These are phyloP conservation scores for Trichosporon ovoides DNA, from an alignment of 1,284 basidiomycete genomes.

Conservation along the genomic window DNA sequence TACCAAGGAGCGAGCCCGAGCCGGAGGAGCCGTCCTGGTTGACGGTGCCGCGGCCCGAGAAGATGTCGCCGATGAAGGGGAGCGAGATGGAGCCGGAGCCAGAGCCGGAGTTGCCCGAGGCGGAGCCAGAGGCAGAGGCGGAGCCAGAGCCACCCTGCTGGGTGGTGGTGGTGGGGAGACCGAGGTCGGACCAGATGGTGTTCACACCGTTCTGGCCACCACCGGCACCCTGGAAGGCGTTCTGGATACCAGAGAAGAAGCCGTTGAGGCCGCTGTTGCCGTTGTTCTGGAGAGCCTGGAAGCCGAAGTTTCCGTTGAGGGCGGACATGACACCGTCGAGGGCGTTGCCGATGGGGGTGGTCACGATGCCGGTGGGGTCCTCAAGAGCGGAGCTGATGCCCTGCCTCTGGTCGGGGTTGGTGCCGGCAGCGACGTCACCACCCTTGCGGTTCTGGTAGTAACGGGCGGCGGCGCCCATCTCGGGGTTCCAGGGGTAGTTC, in stretches of 20 bases:
- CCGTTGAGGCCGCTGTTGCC: background rate
- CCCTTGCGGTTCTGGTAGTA: no score
- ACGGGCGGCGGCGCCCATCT: no score
- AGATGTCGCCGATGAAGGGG: background rate
- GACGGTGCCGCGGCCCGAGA: background rate
- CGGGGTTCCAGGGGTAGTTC: no score
- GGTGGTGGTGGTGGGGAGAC: no score
- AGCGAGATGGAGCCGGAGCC: background rate
- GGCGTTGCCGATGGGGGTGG: background rate
- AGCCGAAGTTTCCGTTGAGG: constrained; percentile 1
- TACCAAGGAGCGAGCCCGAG: background rate
- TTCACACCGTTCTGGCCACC: no score
- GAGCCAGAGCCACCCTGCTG: background rate
- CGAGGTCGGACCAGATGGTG: no score
- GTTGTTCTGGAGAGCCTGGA: background rate
- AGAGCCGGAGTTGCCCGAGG: background rate
- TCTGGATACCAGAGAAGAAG: background rate
- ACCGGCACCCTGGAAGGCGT: background rate
- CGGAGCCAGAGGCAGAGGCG: no score
- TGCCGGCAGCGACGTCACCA: background rate
- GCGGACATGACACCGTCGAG: constrained; percentile 1
- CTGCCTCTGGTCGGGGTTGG: background rate
- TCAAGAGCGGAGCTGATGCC: background rate
- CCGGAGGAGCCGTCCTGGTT: background rate
- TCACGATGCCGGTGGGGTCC: background rate